Conservation (phyloP, 2,329 filamentous ascomycete genomes). For the Zopfia rhizophila region DNA sequence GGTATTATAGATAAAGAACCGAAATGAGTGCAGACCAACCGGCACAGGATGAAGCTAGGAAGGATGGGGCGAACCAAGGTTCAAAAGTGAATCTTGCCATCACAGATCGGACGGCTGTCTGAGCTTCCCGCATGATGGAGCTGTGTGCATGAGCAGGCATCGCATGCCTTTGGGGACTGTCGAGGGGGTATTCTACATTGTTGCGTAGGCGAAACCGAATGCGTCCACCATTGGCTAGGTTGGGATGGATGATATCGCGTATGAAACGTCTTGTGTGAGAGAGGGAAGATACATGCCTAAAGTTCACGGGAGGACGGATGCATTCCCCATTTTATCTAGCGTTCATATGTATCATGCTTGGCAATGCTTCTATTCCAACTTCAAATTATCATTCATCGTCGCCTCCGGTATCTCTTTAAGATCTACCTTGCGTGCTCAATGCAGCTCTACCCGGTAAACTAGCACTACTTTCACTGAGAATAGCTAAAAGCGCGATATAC, state of each 20-base stretch:
- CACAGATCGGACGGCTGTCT: slow-evolving; percentile 13
- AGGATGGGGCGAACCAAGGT: slow-evolving; percentile 3
- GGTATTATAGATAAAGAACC: slow-evolving; percentile 16
- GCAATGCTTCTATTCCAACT: no score
- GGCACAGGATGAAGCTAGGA: slow-evolving; percentile 2
- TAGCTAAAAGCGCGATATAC: no score
- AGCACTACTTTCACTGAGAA: no score
- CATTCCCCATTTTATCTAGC: no score
- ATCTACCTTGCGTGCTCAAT: no score
- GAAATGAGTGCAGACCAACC: slow-evolving; percentile 10
- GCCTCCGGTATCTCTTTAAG: no score
- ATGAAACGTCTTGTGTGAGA: slow-evolving; percentile 23
- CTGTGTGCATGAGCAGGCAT: slow-evolving; percentile 17
- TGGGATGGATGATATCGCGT: slow-evolving; percentile 3
- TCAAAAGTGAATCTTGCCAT: slow-evolving; percentile 18
- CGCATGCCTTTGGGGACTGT: slow-evolving; percentile 4
- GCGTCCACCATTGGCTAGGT: not conserved
- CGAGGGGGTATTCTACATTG: not conserved
- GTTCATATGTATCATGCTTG: no score
- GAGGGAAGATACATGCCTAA: slow-evolving; percentile 4
- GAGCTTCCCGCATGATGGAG: slow-evolving; percentile 16
- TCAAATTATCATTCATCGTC: no score
- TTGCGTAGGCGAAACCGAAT: slow-evolving; percentile 2
- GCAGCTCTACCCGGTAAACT: no score
- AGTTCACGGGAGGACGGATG: no score